A percentile compares a stretch with the other conserved stretches of the same genome.
Conservation (phyloP, 2,329 filamentous ascomycete genomes). For the Daldinia sp. region DNA sequence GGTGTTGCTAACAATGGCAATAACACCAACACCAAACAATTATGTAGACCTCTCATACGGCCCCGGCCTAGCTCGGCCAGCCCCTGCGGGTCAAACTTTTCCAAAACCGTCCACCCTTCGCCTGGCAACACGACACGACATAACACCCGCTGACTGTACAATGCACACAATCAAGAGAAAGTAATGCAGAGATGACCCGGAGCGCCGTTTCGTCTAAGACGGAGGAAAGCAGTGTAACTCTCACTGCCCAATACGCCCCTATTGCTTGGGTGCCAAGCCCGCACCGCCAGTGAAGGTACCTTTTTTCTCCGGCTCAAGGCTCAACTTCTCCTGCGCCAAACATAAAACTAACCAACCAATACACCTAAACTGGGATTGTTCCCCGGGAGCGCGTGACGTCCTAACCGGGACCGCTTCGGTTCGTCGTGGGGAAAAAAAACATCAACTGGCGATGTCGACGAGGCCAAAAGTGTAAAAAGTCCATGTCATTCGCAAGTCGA, state of each 20-base stretch:
- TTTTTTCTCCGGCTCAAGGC: conserved; percentile 24
- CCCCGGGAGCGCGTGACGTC: conserved; percentile 14
- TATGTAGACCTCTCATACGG: conserved; percentile 21
- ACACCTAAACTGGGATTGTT: conserved; percentile 22
- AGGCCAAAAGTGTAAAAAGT: conserved; percentile 17
- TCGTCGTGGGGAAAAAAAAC: conserved; percentile 19
- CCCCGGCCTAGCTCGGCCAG: conserved; percentile 24
- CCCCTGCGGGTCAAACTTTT: conserved; percentile 30
- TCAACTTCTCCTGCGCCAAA: conserved; percentile 33
- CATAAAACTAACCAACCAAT: conserved; percentile 29
- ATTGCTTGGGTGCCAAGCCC: conserved; percentile 35
- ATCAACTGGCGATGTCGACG: conserved; percentile 22
- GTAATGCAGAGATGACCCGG: conserved; percentile 34
- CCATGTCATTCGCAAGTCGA: conserved; percentile 17
- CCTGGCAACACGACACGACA: conserved; percentile 27
- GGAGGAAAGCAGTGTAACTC: conserved; percentile 34
- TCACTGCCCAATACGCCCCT: conserved; percentile 35
- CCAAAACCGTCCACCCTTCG: conserved; percentile 27
- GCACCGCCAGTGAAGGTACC: conserved; percentile 33
- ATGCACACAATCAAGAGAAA: conserved; percentile 33
- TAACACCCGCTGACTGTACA: conserved; percentile 33
- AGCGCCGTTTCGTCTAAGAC: conserved; percentile 36
- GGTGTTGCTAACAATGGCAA: conserved; percentile 18
- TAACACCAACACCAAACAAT: conserved; percentile 15
- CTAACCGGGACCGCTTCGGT: conserved; percentile 11